Evolutionary conservation across 192 early-diverging fungal species (phyloP), one percentile per base, ranked within the genome.

Genomic region (Coemansia sp.): DNA sequence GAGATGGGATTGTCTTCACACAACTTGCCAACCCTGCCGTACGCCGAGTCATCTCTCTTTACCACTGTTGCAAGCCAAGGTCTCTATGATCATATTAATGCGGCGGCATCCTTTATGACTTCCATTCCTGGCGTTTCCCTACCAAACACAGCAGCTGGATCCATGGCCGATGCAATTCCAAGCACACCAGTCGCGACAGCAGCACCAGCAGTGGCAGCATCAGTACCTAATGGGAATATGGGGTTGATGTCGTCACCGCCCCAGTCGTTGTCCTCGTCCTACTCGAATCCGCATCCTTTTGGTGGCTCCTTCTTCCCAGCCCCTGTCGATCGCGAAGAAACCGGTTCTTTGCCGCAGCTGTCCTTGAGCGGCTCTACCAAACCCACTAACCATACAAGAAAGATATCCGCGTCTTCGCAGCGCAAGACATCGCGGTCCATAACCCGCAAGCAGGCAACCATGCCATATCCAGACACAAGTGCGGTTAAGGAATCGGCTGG

Each of bases 381-480:
- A 48, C 47, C 10, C 5, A 59, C 38, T 9, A 59, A 39, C 37
- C 42, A 48, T 11, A 47, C 65, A 58, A 67, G 56, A n/a, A 67
- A 58, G 56, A 23, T 56, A 32, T 42, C 54, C 6, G 16, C 41
- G 41, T 32, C 65, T 2, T 37, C 39, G 32, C 47, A 44, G 56
- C 65, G 65, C 56, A 67, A 67, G 56, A 1, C 38, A 43, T 37
- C 65, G 6, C 54, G 57, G 21, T 16, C 65, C 10, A n/a, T 59
- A 5, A 38, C 37, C 18, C 56, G 56, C 56, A 67, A 59, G 65
- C 43, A 59, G 26, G 26, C 37, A 6, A 39, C 57, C 37, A 18
- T 59, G 57, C 57, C 57, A 18, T 59, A 59, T 18, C 32, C 13
- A 8, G 52, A 54, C 52, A 54, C 52, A 2, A 12, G 23, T 2